Percentiles rank a stretch among this genome's conserved stretches.
Conservation (phyloP, 2,329 filamentous ascomycete genomes). For the Exutisphaerella laricina region DNA sequence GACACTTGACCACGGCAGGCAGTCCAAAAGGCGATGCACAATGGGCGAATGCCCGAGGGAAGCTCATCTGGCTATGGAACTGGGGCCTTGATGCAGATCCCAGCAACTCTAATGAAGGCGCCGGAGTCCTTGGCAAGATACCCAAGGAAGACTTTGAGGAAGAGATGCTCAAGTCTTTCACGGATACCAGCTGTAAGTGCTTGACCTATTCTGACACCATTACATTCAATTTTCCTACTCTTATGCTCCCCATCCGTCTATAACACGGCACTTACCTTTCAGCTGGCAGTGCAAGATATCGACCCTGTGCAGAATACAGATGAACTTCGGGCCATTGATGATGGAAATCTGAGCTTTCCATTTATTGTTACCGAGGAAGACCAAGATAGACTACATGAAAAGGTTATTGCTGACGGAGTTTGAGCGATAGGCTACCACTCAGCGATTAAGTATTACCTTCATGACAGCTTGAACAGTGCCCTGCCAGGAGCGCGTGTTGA, state of each 20-base stretch:
- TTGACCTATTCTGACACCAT: too few species aligned
- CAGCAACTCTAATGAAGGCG: slow-evolving; percentile 32
- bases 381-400: slow-evolving; percentile 3
- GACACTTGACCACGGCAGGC: slow-evolving; percentile 44
- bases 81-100: slow-evolving; percentile 56
- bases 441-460: slow-evolving; percentile 52
- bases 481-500: slow-evolving; percentile 50
- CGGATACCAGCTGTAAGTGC: slow-evolving; percentile 40
- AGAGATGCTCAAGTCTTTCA: slow-evolving; percentile 63
- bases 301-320: slow-evolving; percentile 22
- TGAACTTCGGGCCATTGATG: slow-evolving; percentile 14
- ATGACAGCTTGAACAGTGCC: slow-evolving; percentile 48
- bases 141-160: slow-evolving; percentile 58
- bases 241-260: not conserved
- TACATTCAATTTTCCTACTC: too few species aligned
- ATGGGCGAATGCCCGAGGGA: slow-evolving; percentile 57
- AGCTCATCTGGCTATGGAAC: slow-evolving; percentile 66
- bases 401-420: slow-evolving; percentile 18
- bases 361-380: slow-evolving; percentile 18
- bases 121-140: slow-evolving; percentile 55
- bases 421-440: slow-evolving; percentile 52
- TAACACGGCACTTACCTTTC: slow-evolving; percentile 13
- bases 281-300: slow-evolving; percentile 24
- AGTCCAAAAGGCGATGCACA: slow-evolving; percentile 53
- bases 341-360: slow-evolving; percentile 19